Evolutionary conservation across 495 filamentous ascomycete genomes (phyloP).

Genomic region (Neurospora sp.): DNA sequence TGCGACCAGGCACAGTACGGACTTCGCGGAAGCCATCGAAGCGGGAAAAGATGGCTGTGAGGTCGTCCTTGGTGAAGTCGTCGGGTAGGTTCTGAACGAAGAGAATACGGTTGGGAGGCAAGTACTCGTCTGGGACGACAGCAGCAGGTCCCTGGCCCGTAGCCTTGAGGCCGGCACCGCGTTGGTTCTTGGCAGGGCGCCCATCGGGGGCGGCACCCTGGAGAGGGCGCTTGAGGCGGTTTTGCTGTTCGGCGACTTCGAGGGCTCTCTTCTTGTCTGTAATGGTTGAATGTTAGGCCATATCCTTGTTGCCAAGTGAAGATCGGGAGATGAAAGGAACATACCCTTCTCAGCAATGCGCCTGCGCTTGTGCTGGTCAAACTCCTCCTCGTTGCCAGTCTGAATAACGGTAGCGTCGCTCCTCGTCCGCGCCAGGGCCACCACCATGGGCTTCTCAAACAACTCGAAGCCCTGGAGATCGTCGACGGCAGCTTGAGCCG

Average conservation of each 20-base stretch:
- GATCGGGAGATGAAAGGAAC: slow-evolving; percentile 8
- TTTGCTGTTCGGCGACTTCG: slow-evolving; percentile 71
- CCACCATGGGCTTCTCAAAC: slow-evolving; percentile 83
- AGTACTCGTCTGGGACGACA: slow-evolving; percentile 90
- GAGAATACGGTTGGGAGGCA: slow-evolving; percentile 95
- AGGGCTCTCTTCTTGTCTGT: slow-evolving; percentile 86
- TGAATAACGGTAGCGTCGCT: slow-evolving; percentile 80
- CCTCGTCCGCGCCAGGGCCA: slow-evolving; percentile 73
- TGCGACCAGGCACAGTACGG: slow-evolving; percentile 73
- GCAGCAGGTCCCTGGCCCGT: slow-evolving; percentile 56
- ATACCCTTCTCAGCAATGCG: slow-evolving; percentile 85
- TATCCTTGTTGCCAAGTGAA: neutral
- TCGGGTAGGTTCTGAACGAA: slow-evolving; percentile 91
- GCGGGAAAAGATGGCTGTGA: slow-evolving; percentile 70
- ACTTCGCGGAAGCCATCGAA: slow-evolving; percentile 96
- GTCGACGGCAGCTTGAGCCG: slow-evolving; percentile 71
- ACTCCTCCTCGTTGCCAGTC: slow-evolving; percentile 64
- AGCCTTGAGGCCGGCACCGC: slow-evolving; percentile 74
- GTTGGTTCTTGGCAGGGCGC: slow-evolving; percentile 61
- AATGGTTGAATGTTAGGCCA: neutral
- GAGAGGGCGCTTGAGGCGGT: slow-evolving; percentile 68
- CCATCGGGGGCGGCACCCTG: slow-evolving; percentile 41
- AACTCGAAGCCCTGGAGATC: slow-evolving; percentile 91
- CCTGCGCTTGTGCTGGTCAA: slow-evolving; percentile 79
- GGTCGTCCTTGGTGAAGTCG: slow-evolving; percentile 67